Evolutionary conservation across 441 rosid genomes (phyloP).

Genomic region (Erodium moschatum): DNA sequence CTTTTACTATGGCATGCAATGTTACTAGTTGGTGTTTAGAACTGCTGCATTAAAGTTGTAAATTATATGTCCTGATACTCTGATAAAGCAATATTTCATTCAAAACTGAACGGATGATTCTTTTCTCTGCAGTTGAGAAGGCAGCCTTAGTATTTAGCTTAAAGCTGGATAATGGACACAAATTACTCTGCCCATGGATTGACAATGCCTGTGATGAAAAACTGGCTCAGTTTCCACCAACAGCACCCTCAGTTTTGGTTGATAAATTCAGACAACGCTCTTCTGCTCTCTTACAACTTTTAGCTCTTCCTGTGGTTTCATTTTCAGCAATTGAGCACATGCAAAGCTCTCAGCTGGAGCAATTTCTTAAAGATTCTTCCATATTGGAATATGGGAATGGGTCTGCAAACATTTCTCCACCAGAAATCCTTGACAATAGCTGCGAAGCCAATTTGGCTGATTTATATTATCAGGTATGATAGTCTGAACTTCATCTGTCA

Average conservation of each 20-base stretch:
- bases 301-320: conserved; percentile 64
- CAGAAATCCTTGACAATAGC: conserved; percentile 32
- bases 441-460: conserved; percentile 32
- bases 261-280: conserved; percentile 54
- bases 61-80: conserved; percentile 11
- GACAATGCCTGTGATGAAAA: conserved; percentile 73
- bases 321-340: conserved; percentile 55
- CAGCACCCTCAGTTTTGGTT: conserved; percentile 52
- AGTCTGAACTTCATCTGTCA: conserved; percentile 3
- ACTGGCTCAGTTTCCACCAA: conserved; percentile 79
- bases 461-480: conserved; percentile 60
- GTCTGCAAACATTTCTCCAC: conserved; percentile 19
- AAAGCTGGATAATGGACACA: conserved; percentile 81
- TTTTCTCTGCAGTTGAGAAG: conserved; percentile 60
- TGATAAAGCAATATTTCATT: conserved; percentile 12
- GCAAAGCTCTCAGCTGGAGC: conserved; percentile 60
- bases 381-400: conserved; percentile 21
- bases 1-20: not conserved
- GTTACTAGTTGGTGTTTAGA: not conserved
- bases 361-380: conserved; percentile 32
- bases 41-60: not conserved
- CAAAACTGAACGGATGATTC: not conserved
- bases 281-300: conserved; percentile 44
- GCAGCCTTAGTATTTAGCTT: conserved; percentile 78
- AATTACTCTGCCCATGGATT: conserved; percentile 69